Percentiles rank a stretch among this genome's conserved stretches.
phyloP scores from a whole-genome alignment of 2,329 filamentous ascomycete species.

The Hypoxylon sp. region DNA sequence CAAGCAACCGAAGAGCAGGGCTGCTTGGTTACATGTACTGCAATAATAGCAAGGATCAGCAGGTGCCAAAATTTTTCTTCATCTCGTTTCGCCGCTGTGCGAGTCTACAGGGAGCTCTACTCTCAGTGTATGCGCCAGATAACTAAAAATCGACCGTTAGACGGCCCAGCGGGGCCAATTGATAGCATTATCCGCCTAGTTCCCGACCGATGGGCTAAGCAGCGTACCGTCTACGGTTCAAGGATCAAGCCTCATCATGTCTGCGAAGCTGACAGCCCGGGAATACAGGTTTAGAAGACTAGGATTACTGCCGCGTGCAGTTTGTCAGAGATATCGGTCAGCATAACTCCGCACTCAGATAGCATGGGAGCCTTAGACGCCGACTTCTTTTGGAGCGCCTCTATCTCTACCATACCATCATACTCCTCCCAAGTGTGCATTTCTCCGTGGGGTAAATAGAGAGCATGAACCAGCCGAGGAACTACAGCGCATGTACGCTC shows the following conservation, averaged over 20 bases:
- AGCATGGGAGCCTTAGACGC: not conserved
- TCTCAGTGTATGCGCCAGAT: slow-evolving; percentile 10
- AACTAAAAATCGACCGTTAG: slow-evolving; percentile 15
- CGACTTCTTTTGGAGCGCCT: not conserved
- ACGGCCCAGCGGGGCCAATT: slow-evolving; percentile 24
- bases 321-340: slow-evolving; percentile 40
- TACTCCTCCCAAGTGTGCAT: not conserved
- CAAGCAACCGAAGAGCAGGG: slow-evolving; percentile 7
- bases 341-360: slow-evolving; percentile 11
- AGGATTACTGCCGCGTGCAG: slow-evolving; percentile 3
- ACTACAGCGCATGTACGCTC: too few relatives aligned
- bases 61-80: slow-evolving; percentile 18
- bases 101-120: slow-evolving; percentile 10
- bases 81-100: slow-evolving; percentile 20
- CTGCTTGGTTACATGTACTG: slow-evolving; percentile 8
- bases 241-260: slow-evolving; percentile 3
- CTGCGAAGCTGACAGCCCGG: slow-evolving; percentile 18
- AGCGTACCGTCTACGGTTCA: slow-evolving; percentile 8
- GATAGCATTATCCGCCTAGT: slow-evolving; percentile 22
- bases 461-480: too few relatives aligned
- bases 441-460: slow-evolving; percentile 12
- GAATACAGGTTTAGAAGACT: not conserved
- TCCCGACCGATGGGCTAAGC: not conserved
- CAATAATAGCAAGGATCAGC: slow-evolving; percentile 30
- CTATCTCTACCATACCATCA: too few relatives aligned